phyloP scores from a whole-genome alignment of 1,284 basidiomycete species.

The Rhizoctonia solani region DNA sequence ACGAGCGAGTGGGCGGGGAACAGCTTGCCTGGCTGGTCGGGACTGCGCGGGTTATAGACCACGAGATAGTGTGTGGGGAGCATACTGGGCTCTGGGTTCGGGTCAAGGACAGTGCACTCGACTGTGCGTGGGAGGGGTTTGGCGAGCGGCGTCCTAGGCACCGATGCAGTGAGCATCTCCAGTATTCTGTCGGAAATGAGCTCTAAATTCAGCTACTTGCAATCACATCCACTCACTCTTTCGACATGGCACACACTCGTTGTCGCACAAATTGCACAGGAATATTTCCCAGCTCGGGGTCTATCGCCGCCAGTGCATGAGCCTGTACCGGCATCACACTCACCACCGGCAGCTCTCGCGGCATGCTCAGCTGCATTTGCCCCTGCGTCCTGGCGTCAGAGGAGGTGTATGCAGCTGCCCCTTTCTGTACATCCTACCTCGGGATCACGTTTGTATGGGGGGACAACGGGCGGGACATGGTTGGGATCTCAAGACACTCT shows the following conservation, averaged over 20 bases:
- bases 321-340: conserved; percentile 43
- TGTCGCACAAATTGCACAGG: conserved; percentile 49
- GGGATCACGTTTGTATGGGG: conserved; percentile 18
- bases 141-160: background rate
- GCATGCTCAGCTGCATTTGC: conserved; percentile 34
- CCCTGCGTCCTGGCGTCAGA: conserved; percentile 3
- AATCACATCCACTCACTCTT: background rate
- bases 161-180: background rate
- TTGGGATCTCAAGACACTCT: background rate
- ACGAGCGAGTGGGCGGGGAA: conserved; percentile 26
- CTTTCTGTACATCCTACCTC: too few relatives aligned
- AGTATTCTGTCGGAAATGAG: conserved; percentile 11
- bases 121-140: conserved; percentile 9
- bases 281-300: conserved; percentile 45
- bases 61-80: conserved; percentile 20
- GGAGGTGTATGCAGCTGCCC: conserved; percentile 17
- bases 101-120: background rate
- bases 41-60: conserved; percentile 3
- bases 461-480: conserved; percentile 13
- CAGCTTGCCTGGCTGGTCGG: background rate
- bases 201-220: background rate
- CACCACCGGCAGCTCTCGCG: conserved; percentile 47
- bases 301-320: conserved; percentile 44
- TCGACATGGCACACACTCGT: conserved; percentile 35
- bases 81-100: background rate